Base-by-base conservation (phyloP, 23 red algal genomes). In the Pyropia yezoensis region DNA sequence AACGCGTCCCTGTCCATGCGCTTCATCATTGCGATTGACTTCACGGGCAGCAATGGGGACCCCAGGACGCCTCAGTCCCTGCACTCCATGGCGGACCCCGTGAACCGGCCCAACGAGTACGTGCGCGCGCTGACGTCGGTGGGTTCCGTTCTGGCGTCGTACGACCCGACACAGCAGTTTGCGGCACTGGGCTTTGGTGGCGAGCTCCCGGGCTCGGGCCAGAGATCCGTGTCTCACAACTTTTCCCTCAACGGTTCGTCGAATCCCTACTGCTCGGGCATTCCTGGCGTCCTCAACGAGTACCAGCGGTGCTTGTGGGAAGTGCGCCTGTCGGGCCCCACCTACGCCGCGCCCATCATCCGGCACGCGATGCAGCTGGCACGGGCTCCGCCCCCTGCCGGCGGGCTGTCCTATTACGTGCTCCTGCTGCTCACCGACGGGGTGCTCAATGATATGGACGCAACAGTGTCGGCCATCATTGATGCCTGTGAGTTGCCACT, bases 371-470 rank as follows among this genome's bases (percentile, higher is more conserved):
- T 59, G 1, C 17, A 73, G 39, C 39, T 73, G 17, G 19, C 68
- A 17, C 55, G 55, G 2, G 49, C 20, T 5, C 49, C 55, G 49
- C 28, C 27, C 3, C 26, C 19, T 14, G 29, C 68, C 1, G 68
- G 18, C 18, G 13, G 59, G 3, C 17, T 52, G n/a, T 27, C 26
- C 30, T 73, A 73, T 33, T 54, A 34, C 14, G 71, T 91, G 20
- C 54, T 91, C 32, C 67, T 91, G 18, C 82, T 91, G 22, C 45
- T 91, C 15, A 91, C 88, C 12, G 88, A 91, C 33, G 88, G 88
- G 16, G 71, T 79, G 18, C 76, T 91, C 61, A 65, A 76, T 17
- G 88, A 91, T 67, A 59, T 91, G 59, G 17, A 52, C 15, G 63
- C 51, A 2, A 91, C 88, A 1, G 66, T 71, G 49, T 77, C 82